Conservation (phyloP, 2,329 filamentous ascomycete species). For the Talaromyces piceae region DNA sequence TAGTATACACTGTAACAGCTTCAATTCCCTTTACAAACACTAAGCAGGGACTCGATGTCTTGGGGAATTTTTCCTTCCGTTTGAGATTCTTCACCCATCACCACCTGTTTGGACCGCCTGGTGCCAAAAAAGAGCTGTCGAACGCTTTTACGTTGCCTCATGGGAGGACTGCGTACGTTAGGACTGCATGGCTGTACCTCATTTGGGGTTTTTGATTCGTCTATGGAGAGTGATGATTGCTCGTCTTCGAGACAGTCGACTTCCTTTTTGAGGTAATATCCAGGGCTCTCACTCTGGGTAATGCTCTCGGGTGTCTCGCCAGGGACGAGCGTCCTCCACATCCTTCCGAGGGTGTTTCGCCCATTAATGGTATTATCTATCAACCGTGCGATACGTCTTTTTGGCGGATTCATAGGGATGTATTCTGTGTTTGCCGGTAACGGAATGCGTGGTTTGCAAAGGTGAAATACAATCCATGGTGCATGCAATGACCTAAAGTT, state of each 20-base stretch:
- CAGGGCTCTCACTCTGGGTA: not conserved
- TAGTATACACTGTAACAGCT: too few species aligned
- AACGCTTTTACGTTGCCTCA: not conserved
- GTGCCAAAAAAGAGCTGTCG: not conserved
- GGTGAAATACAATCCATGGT: constrained; percentile 14
- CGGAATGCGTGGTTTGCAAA: constrained; percentile 10
- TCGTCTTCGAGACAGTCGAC: not conserved
- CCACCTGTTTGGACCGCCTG: not conserved
- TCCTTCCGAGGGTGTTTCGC: not conserved
- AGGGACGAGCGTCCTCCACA: not conserved
- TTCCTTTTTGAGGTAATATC: not conserved
- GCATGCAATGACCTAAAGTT: constrained; percentile 12
- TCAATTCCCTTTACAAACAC: not conserved
- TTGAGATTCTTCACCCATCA: not conserved
- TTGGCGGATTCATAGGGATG: not conserved
- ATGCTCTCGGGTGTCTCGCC: not conserved
- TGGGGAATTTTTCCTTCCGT: not conserved
- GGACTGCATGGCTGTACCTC: not conserved
- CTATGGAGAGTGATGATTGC: not conserved
- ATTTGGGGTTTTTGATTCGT: not conserved
- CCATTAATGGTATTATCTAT: not conserved
- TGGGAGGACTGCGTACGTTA: not conserved
- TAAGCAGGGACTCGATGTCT: not conserved
- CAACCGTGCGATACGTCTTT: not conserved
- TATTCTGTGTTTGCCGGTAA: constrained; percentile 4